Base-by-base conservation (phyloP, 2,329 filamentous ascomycete species). In the Escovopsis sp. region DNA sequence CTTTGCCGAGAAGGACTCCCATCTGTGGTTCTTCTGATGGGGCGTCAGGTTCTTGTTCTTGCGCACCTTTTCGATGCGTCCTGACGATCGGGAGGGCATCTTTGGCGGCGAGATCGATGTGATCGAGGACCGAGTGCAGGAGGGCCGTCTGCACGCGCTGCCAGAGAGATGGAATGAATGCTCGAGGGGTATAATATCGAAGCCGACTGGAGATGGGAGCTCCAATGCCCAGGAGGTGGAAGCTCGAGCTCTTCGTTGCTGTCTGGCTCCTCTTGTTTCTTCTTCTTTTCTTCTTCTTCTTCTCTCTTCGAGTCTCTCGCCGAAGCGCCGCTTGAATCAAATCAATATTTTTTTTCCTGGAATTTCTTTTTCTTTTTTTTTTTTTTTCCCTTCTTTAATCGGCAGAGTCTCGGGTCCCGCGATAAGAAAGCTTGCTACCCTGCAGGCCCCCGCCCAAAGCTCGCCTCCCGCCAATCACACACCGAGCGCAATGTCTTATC, bases 1-100 rank as follows among this genome's bases (percentile, higher is more conserved):
- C 61, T 93, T 91, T 57, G 81, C 76, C 45, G 81, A 84, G 64
- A 96, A 96, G 47, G 84, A 81, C 64, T 95, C 83, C 76, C 86
- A 96, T 58, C 84, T 75, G 64, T 95, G 85, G 40, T 85, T 82
- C 57, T 85, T 88, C 47, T 81, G 79, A 51, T 87, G 84, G 39
- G 71, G 68, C 24, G 85, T 93, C 49, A 72, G 72, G 47, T 72
- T 72, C 57, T 83, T 86, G 48, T 71, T 71, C 64, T 81, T 84
- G 51, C 71, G 72, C 60, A 74, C 71, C 70, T 83, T 82, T 53
- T 71, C 65, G 55, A 84, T 81, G 56, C 76, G 74, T 50, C 79
- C 78, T 44, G 79, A 77, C 34, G 71, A 71, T 53, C 73, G 72
- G 52, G 70, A 65, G 52, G 73, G 70, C 76, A 80, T 80, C 47